Evolutionary conservation across 2,329 filamentous ascomycete species (phyloP), one percentile per base, ranked within the genome.

Genomic region (Rutstroemia sp.): DNA sequence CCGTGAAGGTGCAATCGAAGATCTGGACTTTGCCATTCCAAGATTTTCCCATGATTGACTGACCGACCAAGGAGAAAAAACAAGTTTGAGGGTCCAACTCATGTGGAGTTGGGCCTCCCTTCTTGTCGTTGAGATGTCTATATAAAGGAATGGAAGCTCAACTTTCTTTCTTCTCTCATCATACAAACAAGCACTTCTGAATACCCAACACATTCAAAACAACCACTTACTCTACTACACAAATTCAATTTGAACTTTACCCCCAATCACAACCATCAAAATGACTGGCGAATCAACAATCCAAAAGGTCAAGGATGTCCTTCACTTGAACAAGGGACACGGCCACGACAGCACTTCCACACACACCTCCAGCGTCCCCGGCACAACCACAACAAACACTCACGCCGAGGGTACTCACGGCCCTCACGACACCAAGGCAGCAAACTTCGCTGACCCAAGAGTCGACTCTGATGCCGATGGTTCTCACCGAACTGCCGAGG

Each of bases 271-370:
- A 56, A 79, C 78, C 76, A 47, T 49, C 25, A 47, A 38, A 38
- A 19, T 30, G 27, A 30, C 34, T 17, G 54, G 54, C 36, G 54
- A 56, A 52, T 74, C 74, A 40, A 64, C 76, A 54, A 63, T 76
- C 55, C 70, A 77, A 66, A 78, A 77, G 58, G 71, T 76, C 54
- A 78, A 77, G 66, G 72, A 77, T 42, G 73, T 66, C 60, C 58
- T 78, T 51, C 63, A 66, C 59, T 46, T 59, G 36, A 63, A 66
- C 54, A 62, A 64, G 30, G 49, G 60, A 56, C 50, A 60, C n/a
- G 60, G 60, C 6, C 39, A 19, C 42, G 19, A 45, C 12, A 25
- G n/a, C n/a, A 40, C 38, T 8, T 14, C 10, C 51, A 61, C 59
- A 30, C 27, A 30, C 54, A 62, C 60, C 38, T 63, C 60, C 19